phyloP scores from a whole-genome alignment of 1,284 basidiomycete species.

The Sparassis latifolia region DNA sequence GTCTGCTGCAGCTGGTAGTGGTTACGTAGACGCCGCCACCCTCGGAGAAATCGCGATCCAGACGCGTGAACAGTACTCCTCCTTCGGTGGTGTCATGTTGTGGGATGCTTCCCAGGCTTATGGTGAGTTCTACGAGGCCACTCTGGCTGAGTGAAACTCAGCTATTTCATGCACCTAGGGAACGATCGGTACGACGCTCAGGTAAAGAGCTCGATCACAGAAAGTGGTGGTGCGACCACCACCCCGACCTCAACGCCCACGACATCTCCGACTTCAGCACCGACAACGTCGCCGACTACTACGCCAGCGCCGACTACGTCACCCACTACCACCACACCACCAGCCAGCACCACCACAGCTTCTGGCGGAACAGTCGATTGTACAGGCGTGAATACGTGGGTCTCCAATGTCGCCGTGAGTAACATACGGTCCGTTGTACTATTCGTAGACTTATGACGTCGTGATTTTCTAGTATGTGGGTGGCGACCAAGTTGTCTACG shows the following conservation, averaged over 20 bases:
- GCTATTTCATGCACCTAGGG: constrained; percentile 23
- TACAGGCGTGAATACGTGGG: constrained; percentile 42
- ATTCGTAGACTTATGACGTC: neutral
- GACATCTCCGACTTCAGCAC: constrained; percentile 19
- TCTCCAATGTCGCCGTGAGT: constrained; percentile 37
- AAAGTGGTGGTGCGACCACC: constrained; percentile 24
- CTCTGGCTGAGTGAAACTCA: neutral
- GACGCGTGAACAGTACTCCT: constrained; percentile 44
- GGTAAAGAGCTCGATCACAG: constrained; percentile 44
- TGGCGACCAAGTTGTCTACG: constrained; percentile 37
- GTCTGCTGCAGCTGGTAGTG: constrained; percentile 39
- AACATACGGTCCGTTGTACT: too few relatives aligned
- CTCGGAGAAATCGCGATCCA: constrained; percentile 38
- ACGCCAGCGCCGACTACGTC: constrained; percentile 16
- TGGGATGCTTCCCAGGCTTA: constrained; percentile 61
- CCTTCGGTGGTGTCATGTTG: constrained; percentile 67
- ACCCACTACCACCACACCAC: constrained; percentile 20
- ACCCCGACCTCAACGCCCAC: constrained; percentile 19
- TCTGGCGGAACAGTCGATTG: constrained; percentile 30
- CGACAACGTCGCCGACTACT: constrained; percentile 19
- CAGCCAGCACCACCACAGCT: constrained; percentile 20
- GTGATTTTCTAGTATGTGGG: constrained; percentile 36
- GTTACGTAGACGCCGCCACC: constrained; percentile 43
- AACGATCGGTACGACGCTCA: constrained; percentile 46
- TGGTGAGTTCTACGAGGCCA: constrained; percentile 26